Evolutionary conservation across 1,139 yeast species (phyloP), one percentile per base, ranked within the genome.

Genomic region (Pichia sp.): DNA sequence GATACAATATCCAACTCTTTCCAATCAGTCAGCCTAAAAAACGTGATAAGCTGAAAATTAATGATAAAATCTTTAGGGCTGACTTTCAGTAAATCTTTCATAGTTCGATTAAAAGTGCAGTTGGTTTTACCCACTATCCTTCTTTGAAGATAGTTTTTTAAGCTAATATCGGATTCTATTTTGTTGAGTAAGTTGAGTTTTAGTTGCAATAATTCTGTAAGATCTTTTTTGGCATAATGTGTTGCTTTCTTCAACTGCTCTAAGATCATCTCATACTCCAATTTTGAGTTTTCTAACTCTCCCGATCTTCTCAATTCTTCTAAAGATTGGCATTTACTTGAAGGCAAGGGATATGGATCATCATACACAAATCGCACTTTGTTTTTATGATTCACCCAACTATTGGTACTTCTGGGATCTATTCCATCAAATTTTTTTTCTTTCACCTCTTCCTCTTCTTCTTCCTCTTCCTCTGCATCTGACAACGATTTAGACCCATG

Each of bases 401-500:
- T 20, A 20, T 20, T 20, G 24, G 24, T 20, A 20, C 24, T 20
- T 20, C 3, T 20, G 24, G 24, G 24, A 20, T 20, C 24, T 3
- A 2, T 20, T 20, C 24, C 24, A 20, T 20, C 3, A 20, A 20
- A 20, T 20, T 20, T 3, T 20, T 20, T 3, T 31, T 54, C 54
- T 8, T 40, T n/a, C n/a, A n/a, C 58, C 12, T 55, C 60, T 6
- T 54, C 51, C 16, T 42, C 31, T 8, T 49, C 58, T 31, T 54
- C 54, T 8, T 40, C 48, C 5, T 48, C 57, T 4, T 45, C 49
- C 40, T 62, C 65, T 16, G 58, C 57, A n/a, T 56, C 63, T 1
- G 62, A 59, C 5, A 59, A 29, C 10, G 46, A 14, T 9, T 55
- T 58, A 3, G 55, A 60, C 6, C 54, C 63, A 5, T 33, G 34